These are phyloP conservation scores for Trypanosoma rangeli DNA, from an alignment of 208 protist species.

Conservation along the genomic window DNA sequence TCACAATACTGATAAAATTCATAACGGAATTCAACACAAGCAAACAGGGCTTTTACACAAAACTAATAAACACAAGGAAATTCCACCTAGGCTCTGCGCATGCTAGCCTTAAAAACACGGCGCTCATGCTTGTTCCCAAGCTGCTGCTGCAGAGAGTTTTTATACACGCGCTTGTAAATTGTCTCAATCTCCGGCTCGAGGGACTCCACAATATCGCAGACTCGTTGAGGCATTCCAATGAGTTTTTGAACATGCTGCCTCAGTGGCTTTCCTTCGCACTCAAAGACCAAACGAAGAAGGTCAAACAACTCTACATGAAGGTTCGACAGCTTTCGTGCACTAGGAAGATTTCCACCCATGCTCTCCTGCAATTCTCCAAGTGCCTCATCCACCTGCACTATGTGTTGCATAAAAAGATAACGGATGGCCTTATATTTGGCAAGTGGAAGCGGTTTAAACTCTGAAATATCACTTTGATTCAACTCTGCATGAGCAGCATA, in stretches of 20 bases:
- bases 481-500: slow-evolving; percentile 33
- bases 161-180: slow-evolving; percentile 70
- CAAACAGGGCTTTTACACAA: neutral
- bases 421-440: slow-evolving; percentile 72
- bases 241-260: slow-evolving; percentile 63
- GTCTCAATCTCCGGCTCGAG: slow-evolving; percentile 81
- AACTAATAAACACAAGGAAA: neutral
- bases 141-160: slow-evolving; percentile 54
- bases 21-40: neutral
- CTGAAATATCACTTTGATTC: slow-evolving; percentile 16
- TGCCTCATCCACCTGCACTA: slow-evolving; percentile 68
- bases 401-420: slow-evolving; percentile 87
- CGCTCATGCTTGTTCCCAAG: slow-evolving; percentile 22
- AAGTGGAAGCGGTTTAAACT: slow-evolving; percentile 37
- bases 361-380: slow-evolving; percentile 64
- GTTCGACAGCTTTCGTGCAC: slow-evolving; percentile 75
- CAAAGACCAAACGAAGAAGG: slow-evolving; percentile 73
- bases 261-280: slow-evolving; percentile 59
- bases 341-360: slow-evolving; percentile 62
- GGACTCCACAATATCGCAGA: slow-evolving; percentile 66
- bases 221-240: slow-evolving; percentile 71
- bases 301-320: slow-evolving; percentile 83
- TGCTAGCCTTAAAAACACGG: slow-evolving; percentile 27
- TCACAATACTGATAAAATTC: neutral
- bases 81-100: slow-evolving; percentile 19